These are phyloP conservation scores for Parmales sp. DNA, from an alignment of 108 stramenopile genomes.

Conservation along the genomic window DNA sequence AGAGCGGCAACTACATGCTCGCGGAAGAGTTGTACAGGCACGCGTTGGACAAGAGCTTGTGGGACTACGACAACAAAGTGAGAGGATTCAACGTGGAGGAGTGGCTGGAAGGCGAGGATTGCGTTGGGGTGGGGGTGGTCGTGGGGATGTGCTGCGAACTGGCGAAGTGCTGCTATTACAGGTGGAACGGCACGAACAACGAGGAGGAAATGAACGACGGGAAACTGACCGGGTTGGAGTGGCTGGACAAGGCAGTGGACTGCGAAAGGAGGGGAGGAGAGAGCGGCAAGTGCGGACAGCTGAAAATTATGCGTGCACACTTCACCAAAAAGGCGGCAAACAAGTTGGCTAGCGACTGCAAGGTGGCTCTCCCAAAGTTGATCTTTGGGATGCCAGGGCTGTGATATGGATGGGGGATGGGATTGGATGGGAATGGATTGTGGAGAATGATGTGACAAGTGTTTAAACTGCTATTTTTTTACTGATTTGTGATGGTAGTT, in stretches of 20 bases:
- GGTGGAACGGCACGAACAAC: not conserved
- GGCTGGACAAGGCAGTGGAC: not conserved
- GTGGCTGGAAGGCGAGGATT: not conserved
- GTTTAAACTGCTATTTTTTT: too few relatives aligned
- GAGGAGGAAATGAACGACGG: too few relatives aligned
- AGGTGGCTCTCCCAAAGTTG: not conserved
- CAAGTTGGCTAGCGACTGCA: not conserved
- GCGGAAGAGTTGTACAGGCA: conserved; percentile 7
- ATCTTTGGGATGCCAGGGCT: not conserved
- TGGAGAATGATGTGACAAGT: too few relatives aligned
- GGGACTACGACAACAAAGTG: not conserved
- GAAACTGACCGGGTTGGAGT: too few relatives aligned
- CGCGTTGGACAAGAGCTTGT: not conserved
- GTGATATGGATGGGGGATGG: not conserved
- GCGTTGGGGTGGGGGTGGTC: not conserved
- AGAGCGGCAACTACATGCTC: not conserved
- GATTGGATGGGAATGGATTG: not conserved
- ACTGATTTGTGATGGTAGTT: too few relatives aligned
- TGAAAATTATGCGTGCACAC: too few relatives aligned
- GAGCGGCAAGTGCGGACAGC: not conserved
- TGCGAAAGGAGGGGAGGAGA: not conserved
- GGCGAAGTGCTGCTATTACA: conserved; percentile 12
- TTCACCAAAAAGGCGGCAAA: not conserved
- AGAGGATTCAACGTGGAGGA: not conserved
- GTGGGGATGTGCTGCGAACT: not conserved